Conservation (phyloP, 1,284 basidiomycete genomes). For the Coniophora puteana region DNA sequence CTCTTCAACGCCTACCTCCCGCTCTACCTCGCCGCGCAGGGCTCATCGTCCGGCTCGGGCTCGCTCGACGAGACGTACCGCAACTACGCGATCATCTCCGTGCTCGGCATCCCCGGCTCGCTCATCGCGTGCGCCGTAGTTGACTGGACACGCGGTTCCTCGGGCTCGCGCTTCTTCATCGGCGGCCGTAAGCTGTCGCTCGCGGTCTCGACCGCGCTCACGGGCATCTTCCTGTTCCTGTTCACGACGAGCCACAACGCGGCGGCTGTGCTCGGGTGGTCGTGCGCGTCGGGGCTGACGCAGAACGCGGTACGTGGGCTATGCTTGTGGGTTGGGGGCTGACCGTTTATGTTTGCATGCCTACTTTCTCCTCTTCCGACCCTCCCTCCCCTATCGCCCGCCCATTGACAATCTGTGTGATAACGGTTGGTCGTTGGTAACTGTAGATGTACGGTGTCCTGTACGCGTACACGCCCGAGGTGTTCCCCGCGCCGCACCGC, state of each 20-base stretch:
- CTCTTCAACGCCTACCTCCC: conserved; percentile 53
- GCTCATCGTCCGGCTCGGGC: conserved; percentile 26
- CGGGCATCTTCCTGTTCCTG: conserved; percentile 56
- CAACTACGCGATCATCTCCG: conserved; percentile 46
- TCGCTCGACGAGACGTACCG: conserved; percentile 38
- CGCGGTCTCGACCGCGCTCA: conserved; percentile 44
- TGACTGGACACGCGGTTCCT: conserved; percentile 37
- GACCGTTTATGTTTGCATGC: background rate
- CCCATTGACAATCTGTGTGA: too few relatives aligned
- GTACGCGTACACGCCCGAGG: conserved; percentile 61
- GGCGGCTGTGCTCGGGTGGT: conserved; percentile 46
- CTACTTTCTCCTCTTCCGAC: too few relatives aligned
- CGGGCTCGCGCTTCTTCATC: conserved; percentile 26
- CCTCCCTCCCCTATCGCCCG: background rate
- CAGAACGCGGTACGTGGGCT: too few relatives aligned
- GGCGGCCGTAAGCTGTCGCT: conserved; percentile 52
- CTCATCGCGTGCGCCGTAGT: conserved; percentile 52
- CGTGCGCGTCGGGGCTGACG: conserved; percentile 48
- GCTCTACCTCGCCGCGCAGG: conserved; percentile 43
- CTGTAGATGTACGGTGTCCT: conserved; percentile 56
- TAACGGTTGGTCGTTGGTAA: background rate
- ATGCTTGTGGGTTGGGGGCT: background rate
- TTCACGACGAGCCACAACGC: conserved; percentile 55
- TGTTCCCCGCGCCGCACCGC: conserved; percentile 61
- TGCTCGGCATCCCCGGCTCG: conserved; percentile 55